Evolutionary conservation across 2,329 filamentous ascomycete genomes (phyloP), one percentile per base, ranked within the genome.

Genomic region (Clarireedia monteithiana): DNA sequence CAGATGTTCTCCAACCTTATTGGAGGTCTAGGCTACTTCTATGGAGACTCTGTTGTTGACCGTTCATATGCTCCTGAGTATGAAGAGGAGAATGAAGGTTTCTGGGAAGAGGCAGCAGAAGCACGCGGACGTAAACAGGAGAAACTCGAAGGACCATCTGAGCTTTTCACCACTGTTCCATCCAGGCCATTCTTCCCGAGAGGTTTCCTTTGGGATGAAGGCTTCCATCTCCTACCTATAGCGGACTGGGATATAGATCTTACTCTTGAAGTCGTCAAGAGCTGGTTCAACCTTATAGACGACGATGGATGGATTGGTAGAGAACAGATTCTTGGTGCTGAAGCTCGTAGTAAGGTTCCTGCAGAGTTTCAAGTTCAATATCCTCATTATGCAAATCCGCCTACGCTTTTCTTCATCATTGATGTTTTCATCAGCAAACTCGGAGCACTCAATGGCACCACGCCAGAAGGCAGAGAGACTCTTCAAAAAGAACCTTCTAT

Each of bases 141-240:
- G 61, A 77, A 83, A 58, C 72, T 86, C 0, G 91, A 95, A 67
- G 89, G 89, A 0, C 90, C 92, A 1, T 89, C 86, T 54, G 89
- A 96, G 70, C 81, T 99, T 2, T 97, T 91, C 69, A 95, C 91
- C 6, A 89, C 85, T 65, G 86, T 97, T 56, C 94, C 94, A 0
- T 97, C 92, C 7, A 80, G 94, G 4, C 89, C 94, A 0, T 99
- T 99, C 76, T 99, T 99, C 73, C 94, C 94, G 1, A 82, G 94
- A 59, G 94, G 94, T 0, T 99, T 99, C 70, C 78, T 97, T 4
- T 99, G 94, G 94, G 94, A 99, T 66, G 94, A 99, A 71, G 94
- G 94, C 0, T 99, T 97, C 73, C 94, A 99, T 67, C 77, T 99
- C 38, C 76, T 96, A 48, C 91, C 91, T 1, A 85, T 99, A 53